Percentiles rank a stretch among this genome's conserved stretches.
Evolutionary conservation across 306 rosid genomes (phyloP).

Genomic region (Prinsepia uniflora): DNA sequence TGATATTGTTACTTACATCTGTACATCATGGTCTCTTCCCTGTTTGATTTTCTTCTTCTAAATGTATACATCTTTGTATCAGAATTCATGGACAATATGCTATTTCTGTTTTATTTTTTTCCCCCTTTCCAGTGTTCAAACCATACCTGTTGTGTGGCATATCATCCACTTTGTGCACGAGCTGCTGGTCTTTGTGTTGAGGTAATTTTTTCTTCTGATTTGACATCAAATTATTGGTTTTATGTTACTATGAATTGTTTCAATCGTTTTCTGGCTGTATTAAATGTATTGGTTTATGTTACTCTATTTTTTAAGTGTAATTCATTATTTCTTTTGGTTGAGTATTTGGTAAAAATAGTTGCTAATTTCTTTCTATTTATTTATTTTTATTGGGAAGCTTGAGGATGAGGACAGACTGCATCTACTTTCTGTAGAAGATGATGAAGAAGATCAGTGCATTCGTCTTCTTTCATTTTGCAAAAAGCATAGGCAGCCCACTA

Average conservation of each 20-base stretch:
- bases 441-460: slow-evolving; percentile 89
- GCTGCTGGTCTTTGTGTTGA: slow-evolving; percentile 99
- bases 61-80: not conserved
- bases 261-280: not conserved
- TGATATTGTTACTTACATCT: not conserved
- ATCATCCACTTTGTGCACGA: slow-evolving; percentile 99
- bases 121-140: slow-evolving; percentile 77
- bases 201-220: slow-evolving; percentile 42
- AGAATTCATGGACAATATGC: not conserved
- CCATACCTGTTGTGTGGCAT: slow-evolving; percentile 83
- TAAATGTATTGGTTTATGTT: not conserved
- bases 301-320: not conserved
- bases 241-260: not conserved
- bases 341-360: not conserved
- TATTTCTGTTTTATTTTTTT: slow-evolving; percentile 12
- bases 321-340: not conserved
- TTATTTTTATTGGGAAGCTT: slow-evolving; percentile 47
- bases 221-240: slow-evolving; percentile 7
- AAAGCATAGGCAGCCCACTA: slow-evolving; percentile 93
- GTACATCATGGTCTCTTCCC: not conserved
- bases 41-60: not conserved
- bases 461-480: slow-evolving; percentile 94
- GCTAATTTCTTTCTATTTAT: slow-evolving; percentile 10
- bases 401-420: slow-evolving; percentile 96
- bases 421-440: slow-evolving; percentile 88